Evolutionary conservation across 2,329 filamentous ascomycete genomes (phyloP), one percentile per base, ranked within the genome.

Genomic region (Stagonosporopsis chrysanthemi): DNA sequence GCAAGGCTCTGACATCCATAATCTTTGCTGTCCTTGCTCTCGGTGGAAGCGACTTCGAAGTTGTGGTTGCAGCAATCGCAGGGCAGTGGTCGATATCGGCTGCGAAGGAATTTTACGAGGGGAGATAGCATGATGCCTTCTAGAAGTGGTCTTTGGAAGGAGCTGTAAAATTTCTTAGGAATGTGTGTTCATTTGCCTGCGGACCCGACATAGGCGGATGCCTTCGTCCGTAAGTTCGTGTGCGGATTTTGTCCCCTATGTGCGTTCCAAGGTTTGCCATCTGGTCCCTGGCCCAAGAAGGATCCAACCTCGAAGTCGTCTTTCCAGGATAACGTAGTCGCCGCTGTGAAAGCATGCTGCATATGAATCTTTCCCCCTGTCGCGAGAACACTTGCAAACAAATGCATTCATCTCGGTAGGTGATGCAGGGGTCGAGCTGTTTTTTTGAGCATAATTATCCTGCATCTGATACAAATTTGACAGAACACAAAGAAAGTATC

Each of bases 61-160:
- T 46, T 26, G 36, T 51, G 47, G 14, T 56, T 26, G 41, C 53
- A 56, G 46, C 53, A 56, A 22, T 46, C 35, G 47, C 53, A 56
- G 6, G 28, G 19, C 12, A 15, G 2, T 17, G 49, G 33, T 14
- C 6, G 22, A 17, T 22, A 23, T 17, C 41, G 35, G 12, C 19
- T 6, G 29, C 40, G 12, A 12, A 49, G 8, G 35, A 44, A 28
- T 4, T 22, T 14, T 7, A 24, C 11, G 33, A 35, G 1, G 3
- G 19, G 15, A 14, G 31, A 44, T 1, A 41, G n/a, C 45, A 49
- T 54, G n/a, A 33, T 33, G 11, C 14, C 8, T 29, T 29, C 14
- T n/a, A 33, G 31, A 4, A 33, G 17, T 3, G 11, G 11, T 31
- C 7, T 6, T 11, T 31, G 11, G 11, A 31, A 11, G 11, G 28